Base-by-base conservation (phyloP, 2,329 filamentous ascomycete species). In the Sordariomycetes sp. region DNA sequence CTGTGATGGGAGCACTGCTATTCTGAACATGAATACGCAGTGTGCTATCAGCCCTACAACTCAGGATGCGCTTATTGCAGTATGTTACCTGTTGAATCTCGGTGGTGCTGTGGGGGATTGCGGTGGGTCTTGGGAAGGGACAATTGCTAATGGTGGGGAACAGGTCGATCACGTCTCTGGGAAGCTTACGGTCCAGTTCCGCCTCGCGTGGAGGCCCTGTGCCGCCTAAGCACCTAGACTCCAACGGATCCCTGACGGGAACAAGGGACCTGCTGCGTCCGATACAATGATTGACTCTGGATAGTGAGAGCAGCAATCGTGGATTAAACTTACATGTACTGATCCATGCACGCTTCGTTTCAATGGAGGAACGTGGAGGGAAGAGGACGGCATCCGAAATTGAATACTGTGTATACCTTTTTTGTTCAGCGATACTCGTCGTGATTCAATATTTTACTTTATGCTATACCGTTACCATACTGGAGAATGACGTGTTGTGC, bases 1-100 rank as follows among this genome's bases (percentile, higher is more conserved):
- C 0, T 65, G 64, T 59, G 62, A 63, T 35, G 63, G 63, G 56
- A 62, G 62, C 61, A 64, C 62, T 4, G 63, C 64, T 8, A 65
- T 65, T 55, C 59, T 65, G 35, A 65, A 65, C 61, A 63, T 65
- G 62, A 65, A 65, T 59, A 64, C 64, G 7, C 62, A 64, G 36
- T 65, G 62, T 61, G 59, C 59, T 59, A 61, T 65, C 12, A 57
- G 50, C 13, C 64, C 64, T 5, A 64, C 64, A 1, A 24, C 58
- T 17, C 60, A 62, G 1, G 60, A 61, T 1, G 63, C 64, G 24
- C 59, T 64, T 28, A 65, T 65, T 60, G 63, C 64, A 45, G 64
- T 64, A 62, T 61, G 63, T 53, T 12, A 15, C 12, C 53, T 34
- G 22, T 45, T 51, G 34, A 42, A 25, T 13, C 28, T 45, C n/a